Evolutionary conservation across 805 yeast genomes (phyloP).

Genomic region (Kazachstania africana): DNA sequence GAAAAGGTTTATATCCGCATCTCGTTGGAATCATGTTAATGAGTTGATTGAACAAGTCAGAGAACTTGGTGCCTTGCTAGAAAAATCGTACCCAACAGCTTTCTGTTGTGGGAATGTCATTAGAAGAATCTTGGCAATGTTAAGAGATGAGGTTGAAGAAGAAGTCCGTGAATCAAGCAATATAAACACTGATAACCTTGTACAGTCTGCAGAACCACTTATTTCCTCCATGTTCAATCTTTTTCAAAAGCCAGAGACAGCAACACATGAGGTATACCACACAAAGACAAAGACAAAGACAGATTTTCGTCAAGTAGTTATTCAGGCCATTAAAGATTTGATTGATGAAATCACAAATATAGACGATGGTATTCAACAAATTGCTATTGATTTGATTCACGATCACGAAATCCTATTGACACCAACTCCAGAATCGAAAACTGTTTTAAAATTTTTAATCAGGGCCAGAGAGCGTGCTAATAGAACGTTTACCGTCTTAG

Average conservation of each 20-base stretch:
- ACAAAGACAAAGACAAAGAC: slow-evolving; percentile 19
- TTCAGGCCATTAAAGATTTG: slow-evolving; percentile 85
- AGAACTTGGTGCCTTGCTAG: slow-evolving; percentile 55
- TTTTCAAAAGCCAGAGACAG: slow-evolving; percentile 40
- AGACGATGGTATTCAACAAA: slow-evolving; percentile 81
- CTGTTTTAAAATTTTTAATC: slow-evolving; percentile 75
- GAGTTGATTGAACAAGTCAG: slow-evolving; percentile 65
- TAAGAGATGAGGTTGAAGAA: slow-evolving; percentile 75
- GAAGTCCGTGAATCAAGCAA: slow-evolving; percentile 18
- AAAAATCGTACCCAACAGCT: slow-evolving; percentile 79
- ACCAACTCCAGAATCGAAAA: slow-evolving; percentile 89
- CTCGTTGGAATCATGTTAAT: slow-evolving; percentile 73
- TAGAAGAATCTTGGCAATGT: slow-evolving; percentile 73
- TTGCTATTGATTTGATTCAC: slow-evolving; percentile 88
- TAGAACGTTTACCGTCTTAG: slow-evolving; percentile 83
- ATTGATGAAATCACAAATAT: slow-evolving; percentile 84
- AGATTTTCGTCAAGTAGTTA: slow-evolving; percentile 74
- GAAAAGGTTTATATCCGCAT: slow-evolving; percentile 78
- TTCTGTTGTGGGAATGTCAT: slow-evolving; percentile 84
- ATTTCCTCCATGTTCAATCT: slow-evolving; percentile 80
- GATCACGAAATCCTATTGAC: slow-evolving; percentile 75
- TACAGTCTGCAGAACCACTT: slow-evolving; percentile 35
- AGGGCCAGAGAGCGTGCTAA: slow-evolving; percentile 65
- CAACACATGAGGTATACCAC: slow-evolving; percentile 6
- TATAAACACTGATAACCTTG: slow-evolving; percentile 1